Evolutionary conservation across 306 rosid genomes (phyloP), one percentile per base, ranked within the genome.

Genomic region (Sicyos baderoa): DNA sequence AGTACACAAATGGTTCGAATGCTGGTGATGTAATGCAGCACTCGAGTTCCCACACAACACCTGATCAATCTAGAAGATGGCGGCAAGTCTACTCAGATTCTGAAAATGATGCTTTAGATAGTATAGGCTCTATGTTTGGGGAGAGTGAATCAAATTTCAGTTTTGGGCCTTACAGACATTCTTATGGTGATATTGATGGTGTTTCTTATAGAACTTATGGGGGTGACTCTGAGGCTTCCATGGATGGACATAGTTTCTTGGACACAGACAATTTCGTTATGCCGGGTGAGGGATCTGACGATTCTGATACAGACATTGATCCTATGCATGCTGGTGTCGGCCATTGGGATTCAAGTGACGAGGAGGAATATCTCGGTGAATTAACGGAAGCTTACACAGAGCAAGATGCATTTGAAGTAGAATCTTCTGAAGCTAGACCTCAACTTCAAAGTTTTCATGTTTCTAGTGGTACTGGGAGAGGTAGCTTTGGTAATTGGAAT

Each of bases 311-410:
- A 63, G 99, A 94, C 76, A 94, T 90, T 22, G 97, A 94, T 80
- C 99, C 99, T 22, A 90, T 94, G 99, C 90, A 76, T 82, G 96
- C 95, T 57, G 87, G 95, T 73, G 81, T 83, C 11, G 40, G 78
- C 79, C 90, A 79, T 15, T 88, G 91, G 99, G 77, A 82, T 79
- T 82, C 82, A 6, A 86, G 85, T 69, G 90, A 85, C 13, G 71
- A 29, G 27, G 94, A 81, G 9, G 86, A 74, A 2, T 88, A 78
- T 61, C 86, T 49, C 35, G 79, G 79, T 71, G 95, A 73, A 65
- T 78, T 82, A 86, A 89, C 77, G 18, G 77, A 80, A 73, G 88
- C 65, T 14, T 87, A 76, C 64, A 83, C 75, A 63, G 96, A 78
- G 67, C 88, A 82, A 62, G 80, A 77, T 64, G 6, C 47, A 16